Percentiles rank a stretch among this genome's conserved stretches.
Evolutionary conservation across 495 filamentous ascomycete species (phyloP).

Genomic region (Patellaria atrata): DNA sequence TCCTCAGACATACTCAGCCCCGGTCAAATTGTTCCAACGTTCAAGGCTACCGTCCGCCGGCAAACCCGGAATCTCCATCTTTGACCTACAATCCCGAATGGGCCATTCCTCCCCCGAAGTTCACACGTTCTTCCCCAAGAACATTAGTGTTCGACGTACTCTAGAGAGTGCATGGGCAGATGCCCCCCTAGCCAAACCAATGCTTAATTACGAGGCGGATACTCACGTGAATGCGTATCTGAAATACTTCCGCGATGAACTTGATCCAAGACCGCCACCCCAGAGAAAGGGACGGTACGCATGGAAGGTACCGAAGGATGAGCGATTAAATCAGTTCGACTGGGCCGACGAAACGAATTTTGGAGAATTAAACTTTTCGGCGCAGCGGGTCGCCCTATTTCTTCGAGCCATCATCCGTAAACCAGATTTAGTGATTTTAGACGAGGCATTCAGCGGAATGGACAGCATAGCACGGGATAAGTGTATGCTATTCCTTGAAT

Average conservation of each 20-base stretch:
- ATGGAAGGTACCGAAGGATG: neutral
- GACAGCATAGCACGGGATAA: slow-evolving; percentile 67
- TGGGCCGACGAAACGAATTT: slow-evolving; percentile 63
- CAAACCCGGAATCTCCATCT: slow-evolving; percentile 64
- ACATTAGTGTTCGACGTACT: slow-evolving; percentile 56
- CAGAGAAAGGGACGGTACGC: slow-evolving; percentile 5
- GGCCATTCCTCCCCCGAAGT: slow-evolving; percentile 91
- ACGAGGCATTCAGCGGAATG: slow-evolving; percentile 89
- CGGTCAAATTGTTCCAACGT: slow-evolving; percentile 71
- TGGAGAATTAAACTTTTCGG: slow-evolving; percentile 56
- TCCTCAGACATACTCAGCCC: slow-evolving; percentile 80
- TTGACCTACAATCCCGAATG: slow-evolving; percentile 79
- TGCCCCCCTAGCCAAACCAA: slow-evolving; percentile 59
- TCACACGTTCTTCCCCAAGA: slow-evolving; percentile 77
- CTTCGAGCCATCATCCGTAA: slow-evolving; percentile 67
- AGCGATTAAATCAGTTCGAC: slow-evolving; percentile 24
- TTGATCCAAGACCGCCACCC: slow-evolving; percentile 36
- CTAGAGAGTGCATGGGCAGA: slow-evolving; percentile 82
- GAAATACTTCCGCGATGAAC: slow-evolving; percentile 57
- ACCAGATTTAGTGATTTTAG: slow-evolving; percentile 79
- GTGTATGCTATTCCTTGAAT: slow-evolving; percentile 57
- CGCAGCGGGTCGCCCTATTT: slow-evolving; percentile 75
- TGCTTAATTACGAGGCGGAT: slow-evolving; percentile 38
- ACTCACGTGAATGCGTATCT: slow-evolving; percentile 49
- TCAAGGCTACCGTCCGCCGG: slow-evolving; percentile 63